Conservation (phyloP, 495 filamentous ascomycete species). For the Penicillium dipodomyicola region DNA sequence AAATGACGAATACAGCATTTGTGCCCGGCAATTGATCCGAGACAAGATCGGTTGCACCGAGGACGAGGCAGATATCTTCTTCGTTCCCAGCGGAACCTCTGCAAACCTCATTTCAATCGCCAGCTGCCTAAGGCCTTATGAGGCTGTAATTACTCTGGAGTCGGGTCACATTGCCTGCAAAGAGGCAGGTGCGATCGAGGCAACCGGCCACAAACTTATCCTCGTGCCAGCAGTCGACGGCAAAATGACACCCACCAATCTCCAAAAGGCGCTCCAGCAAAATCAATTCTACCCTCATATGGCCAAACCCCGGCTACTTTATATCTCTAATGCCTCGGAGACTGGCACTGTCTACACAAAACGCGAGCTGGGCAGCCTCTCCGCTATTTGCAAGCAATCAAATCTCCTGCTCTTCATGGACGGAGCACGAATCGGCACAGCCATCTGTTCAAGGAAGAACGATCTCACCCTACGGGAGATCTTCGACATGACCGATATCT, state of each 20-base stretch:
- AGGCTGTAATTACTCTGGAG: constrained; percentile 43
- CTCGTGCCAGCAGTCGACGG: constrained; percentile 37
- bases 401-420: constrained; percentile 42
- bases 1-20: constrained; percentile 35
- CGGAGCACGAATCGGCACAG: constrained; percentile 42
- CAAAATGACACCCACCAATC: constrained; percentile 40
- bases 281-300: constrained; percentile 46
- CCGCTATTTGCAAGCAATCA: constrained; percentile 33
- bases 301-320: constrained; percentile 44
- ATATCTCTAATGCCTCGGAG: constrained; percentile 47
- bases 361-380: constrained; percentile 32
- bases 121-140: constrained; percentile 43
- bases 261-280: constrained; percentile 35
- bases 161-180: constrained; percentile 45
- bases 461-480: constrained; percentile 39
- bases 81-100: constrained; percentile 45
- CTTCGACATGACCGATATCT: constrained; percentile 41
- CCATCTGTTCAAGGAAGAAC: constrained; percentile 33
- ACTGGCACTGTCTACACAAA: constrained; percentile 43
- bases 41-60: constrained; percentile 29
- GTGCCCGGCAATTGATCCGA: constrained; percentile 35
- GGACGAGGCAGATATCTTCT: constrained; percentile 44
- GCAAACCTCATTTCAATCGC: constrained; percentile 47
- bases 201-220: constrained; percentile 47
- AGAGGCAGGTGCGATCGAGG: constrained; percentile 47